Conservation (phyloP, 768 basidiomycete species). For the Suillus brevipes region DNA sequence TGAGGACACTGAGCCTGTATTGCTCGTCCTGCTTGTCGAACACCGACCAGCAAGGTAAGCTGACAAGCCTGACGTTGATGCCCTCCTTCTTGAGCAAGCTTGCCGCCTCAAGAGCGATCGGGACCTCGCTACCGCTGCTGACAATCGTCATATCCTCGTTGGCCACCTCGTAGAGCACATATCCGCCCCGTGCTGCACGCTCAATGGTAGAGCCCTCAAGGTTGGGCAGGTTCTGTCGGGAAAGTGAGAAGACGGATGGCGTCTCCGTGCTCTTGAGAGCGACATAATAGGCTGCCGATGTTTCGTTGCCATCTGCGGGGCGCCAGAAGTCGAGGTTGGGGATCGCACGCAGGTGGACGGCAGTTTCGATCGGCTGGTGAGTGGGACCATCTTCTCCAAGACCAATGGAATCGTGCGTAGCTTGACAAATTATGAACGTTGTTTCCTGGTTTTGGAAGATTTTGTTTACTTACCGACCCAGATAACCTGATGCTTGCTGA, state of each 20-base stretch:
- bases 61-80: slow-evolving; percentile 79
- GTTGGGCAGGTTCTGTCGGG: slow-evolving; percentile 91
- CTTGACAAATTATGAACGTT: slow-evolving; percentile 35
- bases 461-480: slow-evolving; percentile 72
- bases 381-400: slow-evolving; percentile 94
- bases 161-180: slow-evolving; percentile 80
- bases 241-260: slow-evolving; percentile 81
- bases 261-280: slow-evolving; percentile 74
- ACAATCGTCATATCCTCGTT: slow-evolving; percentile 88
- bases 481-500: slow-evolving; percentile 87
- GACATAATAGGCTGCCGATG: slow-evolving; percentile 86
- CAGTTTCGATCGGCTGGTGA: slow-evolving; percentile 93
- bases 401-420: slow-evolving; percentile 94
- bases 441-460: neutral
- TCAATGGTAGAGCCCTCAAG: slow-evolving; percentile 87
- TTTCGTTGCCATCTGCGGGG: slow-evolving; percentile 95
- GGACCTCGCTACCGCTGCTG: slow-evolving; percentile 85
- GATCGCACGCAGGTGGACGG: slow-evolving; percentile 79
- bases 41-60: slow-evolving; percentile 86
- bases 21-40: slow-evolving; percentile 80
- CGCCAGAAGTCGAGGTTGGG: slow-evolving; percentile 94
- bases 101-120: slow-evolving; percentile 86
- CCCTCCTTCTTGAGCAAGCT: slow-evolving; percentile 75
- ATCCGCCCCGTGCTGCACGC: slow-evolving; percentile 80
- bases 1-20: slow-evolving; percentile 82